Percentiles rank a stretch among this genome's conserved stretches.
phyloP scores from a whole-genome alignment of 2,329 filamentous ascomycete species.

The Cadophora malorum region DNA sequence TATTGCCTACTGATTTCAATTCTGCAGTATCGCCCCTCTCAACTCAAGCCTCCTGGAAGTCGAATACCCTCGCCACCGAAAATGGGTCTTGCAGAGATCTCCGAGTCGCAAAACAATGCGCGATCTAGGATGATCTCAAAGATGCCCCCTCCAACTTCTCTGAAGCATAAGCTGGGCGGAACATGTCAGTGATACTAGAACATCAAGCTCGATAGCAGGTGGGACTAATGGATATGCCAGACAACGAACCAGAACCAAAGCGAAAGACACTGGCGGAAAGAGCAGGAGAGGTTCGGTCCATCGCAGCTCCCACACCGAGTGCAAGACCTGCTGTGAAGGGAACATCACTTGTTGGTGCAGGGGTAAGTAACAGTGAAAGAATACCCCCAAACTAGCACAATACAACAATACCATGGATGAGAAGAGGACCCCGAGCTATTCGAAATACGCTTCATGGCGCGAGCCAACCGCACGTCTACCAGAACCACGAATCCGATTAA shows the following conservation, averaged over 20 bases:
- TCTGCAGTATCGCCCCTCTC: constrained; percentile 40
- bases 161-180: constrained; percentile 56
- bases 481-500: not conserved
- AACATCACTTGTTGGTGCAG: constrained; percentile 38
- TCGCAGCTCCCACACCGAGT: constrained; percentile 50
- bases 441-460: not conserved
- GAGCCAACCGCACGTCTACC: not conserved
- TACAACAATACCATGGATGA: constrained; percentile 10
- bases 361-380: constrained; percentile 32
- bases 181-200: constrained; percentile 31
- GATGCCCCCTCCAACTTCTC: constrained; percentile 49
- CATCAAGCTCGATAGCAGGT: not conserved
- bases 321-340: constrained; percentile 48
- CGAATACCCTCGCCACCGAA: constrained; percentile 42
- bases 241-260: constrained; percentile 62
- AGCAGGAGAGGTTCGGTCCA: constrained; percentile 57
- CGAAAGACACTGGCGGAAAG: constrained; percentile 63
- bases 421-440: not conserved
- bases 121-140: constrained; percentile 54
- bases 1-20: constrained; percentile 19
- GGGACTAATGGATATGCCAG: constrained; percentile 47
- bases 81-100: constrained; percentile 58
- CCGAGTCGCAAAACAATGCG: constrained; percentile 66
- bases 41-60: constrained; percentile 38
- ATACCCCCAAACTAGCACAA: not conserved